These are phyloP conservation scores for Meripilus lineatus DNA, from an alignment of 1,284 basidiomycete species.

Conservation along the genomic window DNA sequence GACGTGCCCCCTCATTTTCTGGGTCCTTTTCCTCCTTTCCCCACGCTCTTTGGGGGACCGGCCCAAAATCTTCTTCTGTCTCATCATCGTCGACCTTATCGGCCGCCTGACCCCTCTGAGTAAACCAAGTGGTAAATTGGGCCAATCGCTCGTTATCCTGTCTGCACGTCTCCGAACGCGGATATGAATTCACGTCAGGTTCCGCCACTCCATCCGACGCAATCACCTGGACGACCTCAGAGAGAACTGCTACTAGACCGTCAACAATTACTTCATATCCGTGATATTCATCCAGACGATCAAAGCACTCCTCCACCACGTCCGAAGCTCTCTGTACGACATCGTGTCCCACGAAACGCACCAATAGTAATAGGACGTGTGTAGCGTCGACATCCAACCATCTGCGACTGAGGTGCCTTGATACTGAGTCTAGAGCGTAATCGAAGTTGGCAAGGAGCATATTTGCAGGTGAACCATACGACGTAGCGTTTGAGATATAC, in stretches of 20 bases:
- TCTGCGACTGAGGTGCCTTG: conserved; percentile 69
- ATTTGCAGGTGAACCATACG: conserved; percentile 81
- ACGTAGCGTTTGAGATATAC: conserved; percentile 64
- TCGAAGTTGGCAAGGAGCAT: conserved; percentile 90
- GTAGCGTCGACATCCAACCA: conserved; percentile 78
- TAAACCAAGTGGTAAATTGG: conserved; percentile 62
- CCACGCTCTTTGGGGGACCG: conserved; percentile 52
- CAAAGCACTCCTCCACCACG: conserved; percentile 93
- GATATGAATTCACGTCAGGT: conserved; percentile 3
- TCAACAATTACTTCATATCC: conserved; percentile 84
- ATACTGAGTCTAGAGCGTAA: conserved; percentile 86
- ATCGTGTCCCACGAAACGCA: conserved; percentile 79
- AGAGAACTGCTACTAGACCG: conserved; percentile 82
- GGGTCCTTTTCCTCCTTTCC: conserved; percentile 25
- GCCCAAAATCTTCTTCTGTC: conserved; percentile 48
- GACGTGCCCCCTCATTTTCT: conserved; percentile 24
- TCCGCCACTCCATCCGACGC: conserved; percentile 40
- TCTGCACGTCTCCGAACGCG: conserved; percentile 3
- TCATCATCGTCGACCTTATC: conserved; percentile 22
- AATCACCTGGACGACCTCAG: conserved; percentile 70
- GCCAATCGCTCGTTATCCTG: conserved; percentile 31
- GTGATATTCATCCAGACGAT: conserved; percentile 89
- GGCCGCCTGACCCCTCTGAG: conserved; percentile 37
- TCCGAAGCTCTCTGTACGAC: conserved; percentile 86
- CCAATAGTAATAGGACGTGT: conserved; percentile 76